Conservation (phyloP, 2,329 filamentous ascomycete species). For the Aspergillus chevalieri region DNA sequence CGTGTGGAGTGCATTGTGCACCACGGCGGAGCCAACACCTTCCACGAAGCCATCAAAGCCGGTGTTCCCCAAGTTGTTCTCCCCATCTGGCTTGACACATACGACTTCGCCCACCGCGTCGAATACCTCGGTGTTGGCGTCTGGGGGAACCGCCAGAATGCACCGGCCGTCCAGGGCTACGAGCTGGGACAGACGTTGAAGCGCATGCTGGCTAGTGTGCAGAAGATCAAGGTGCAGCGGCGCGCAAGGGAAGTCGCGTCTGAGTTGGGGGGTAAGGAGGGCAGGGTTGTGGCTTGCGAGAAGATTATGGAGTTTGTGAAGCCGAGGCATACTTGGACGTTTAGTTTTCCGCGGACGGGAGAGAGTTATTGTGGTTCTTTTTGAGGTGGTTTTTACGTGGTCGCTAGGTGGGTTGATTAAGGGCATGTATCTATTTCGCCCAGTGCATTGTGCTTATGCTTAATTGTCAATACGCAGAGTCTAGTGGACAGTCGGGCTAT, state of each 20-base stretch:
- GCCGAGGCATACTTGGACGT: too few species aligned
- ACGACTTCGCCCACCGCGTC: constrained; percentile 40
- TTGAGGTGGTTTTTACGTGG: too few species aligned
- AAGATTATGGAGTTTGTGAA: constrained; percentile 8
- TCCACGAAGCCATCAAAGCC: constrained; percentile 42
- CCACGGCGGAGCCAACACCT: constrained; percentile 46
- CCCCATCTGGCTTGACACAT: constrained; percentile 44
- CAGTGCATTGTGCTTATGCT: too few species aligned
- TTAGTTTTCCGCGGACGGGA: too few species aligned
- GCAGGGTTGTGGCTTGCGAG: constrained; percentile 17
- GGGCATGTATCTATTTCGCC: too few species aligned
- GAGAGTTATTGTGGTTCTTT: too few species aligned
- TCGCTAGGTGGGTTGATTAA: too few species aligned
- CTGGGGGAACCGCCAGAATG: constrained; percentile 31
- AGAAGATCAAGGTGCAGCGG: constrained; percentile 2
- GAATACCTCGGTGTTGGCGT: constrained; percentile 41
- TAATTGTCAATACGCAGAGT: too few species aligned
- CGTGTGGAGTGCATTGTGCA: constrained; percentile 39
- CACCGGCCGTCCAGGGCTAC: constrained; percentile 25
- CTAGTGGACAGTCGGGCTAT: too few species aligned
- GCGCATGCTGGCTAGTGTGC: constrained; percentile 7
- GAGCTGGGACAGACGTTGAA: constrained; percentile 23
- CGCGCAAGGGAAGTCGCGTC: constrained; percentile 7
- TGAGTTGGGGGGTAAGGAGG: constrained; percentile 8
- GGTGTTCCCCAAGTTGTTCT: constrained; percentile 44